Percentiles rank a stretch among this genome's conserved stretches.
phyloP scores from a whole-genome alignment of 108 stramenopile genomes.

The Craspedostauros australis region DNA sequence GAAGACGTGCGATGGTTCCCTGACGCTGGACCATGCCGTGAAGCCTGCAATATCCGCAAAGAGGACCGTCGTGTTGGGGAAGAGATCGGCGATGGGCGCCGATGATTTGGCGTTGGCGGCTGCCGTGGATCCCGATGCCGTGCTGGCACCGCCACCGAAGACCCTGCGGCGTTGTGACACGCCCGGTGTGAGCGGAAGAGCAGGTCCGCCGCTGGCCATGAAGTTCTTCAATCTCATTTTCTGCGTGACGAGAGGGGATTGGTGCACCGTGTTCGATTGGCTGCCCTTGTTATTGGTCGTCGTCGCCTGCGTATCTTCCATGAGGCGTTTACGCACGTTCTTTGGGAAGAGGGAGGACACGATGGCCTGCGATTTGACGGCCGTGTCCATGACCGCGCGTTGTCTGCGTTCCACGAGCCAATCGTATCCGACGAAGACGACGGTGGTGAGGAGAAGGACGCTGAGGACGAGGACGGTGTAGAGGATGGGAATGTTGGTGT shows the following conservation, averaged over 20 bases:
- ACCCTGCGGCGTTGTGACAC: too few species aligned
- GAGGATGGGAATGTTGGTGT: conserved; percentile 22
- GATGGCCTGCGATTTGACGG: neutral
- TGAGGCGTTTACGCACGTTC: neutral
- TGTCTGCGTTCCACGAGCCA: conserved; percentile 36
- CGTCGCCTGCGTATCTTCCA: neutral
- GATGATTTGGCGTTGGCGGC: neutral
- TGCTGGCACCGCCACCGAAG: too few species aligned
- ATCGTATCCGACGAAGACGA: conserved; percentile 33
- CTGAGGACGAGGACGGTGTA: conserved; percentile 21
- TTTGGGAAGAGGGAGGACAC: neutral
- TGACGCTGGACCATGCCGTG: too few species aligned
- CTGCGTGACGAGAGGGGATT: too few species aligned
- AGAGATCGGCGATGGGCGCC: conserved; percentile 11
- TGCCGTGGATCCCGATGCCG: neutral
- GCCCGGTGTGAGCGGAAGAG: too few species aligned
- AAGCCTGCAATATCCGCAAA: conserved; percentile 19
- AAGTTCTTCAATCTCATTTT: too few species aligned
- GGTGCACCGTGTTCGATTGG: neutral
- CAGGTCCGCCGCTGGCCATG: too few species aligned
- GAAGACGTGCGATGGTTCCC: too few species aligned
- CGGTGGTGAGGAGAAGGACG: conserved; percentile 32
- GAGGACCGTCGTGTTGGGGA: conserved; percentile 9
- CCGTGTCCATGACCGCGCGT: conserved; percentile 4
- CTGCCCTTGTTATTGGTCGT: neutral